phyloP scores from a whole-genome alignment of 805 yeast genomes.

The Zygosaccharomyces lentus region DNA sequence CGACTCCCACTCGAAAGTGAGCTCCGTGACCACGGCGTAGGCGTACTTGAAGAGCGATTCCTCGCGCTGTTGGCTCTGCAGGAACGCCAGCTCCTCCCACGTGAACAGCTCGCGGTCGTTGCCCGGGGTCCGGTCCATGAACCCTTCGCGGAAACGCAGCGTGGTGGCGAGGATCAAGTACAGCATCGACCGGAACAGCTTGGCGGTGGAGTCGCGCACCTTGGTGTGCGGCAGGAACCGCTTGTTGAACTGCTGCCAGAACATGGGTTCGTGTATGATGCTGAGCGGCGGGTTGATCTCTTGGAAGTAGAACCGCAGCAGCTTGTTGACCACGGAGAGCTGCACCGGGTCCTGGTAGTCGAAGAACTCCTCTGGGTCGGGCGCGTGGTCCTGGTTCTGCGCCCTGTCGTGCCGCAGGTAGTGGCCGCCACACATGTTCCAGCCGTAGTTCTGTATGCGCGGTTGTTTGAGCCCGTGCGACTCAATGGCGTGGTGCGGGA shows the following conservation, averaged over 20 bases:
- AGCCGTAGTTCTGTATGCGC: slow-evolving; percentile 56
- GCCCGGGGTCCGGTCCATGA: not conserved
- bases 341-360: slow-evolving; percentile 21
- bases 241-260: slow-evolving; percentile 45
- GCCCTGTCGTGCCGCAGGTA: slow-evolving; percentile 38
- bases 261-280: slow-evolving; percentile 50
- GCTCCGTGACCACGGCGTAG: slow-evolving; percentile 36
- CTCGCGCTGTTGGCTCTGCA: slow-evolving; percentile 30
- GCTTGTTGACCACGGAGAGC: slow-evolving; percentile 30
- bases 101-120: not conserved
- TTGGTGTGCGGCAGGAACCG: slow-evolving; percentile 24
- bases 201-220: slow-evolving; percentile 34
- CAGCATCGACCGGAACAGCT: slow-evolving; percentile 50
- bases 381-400: slow-evolving; percentile 22
- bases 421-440: slow-evolving; percentile 61
- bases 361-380: slow-evolving; percentile 22
- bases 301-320: slow-evolving; percentile 38
- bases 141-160: slow-evolving; percentile 48
- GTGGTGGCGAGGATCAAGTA: slow-evolving; percentile 47
- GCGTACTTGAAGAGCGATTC: slow-evolving; percentile 42
- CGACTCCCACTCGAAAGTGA: slow-evolving; percentile 50
- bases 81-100: slow-evolving; percentile 2
- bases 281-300: slow-evolving; percentile 52
- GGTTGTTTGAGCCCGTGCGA: slow-evolving; percentile 41
- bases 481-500: slow-evolving; percentile 36